phyloP scores from a whole-genome alignment of 2,329 filamentous ascomycete genomes.

The Aureobasidium sp. region DNA sequence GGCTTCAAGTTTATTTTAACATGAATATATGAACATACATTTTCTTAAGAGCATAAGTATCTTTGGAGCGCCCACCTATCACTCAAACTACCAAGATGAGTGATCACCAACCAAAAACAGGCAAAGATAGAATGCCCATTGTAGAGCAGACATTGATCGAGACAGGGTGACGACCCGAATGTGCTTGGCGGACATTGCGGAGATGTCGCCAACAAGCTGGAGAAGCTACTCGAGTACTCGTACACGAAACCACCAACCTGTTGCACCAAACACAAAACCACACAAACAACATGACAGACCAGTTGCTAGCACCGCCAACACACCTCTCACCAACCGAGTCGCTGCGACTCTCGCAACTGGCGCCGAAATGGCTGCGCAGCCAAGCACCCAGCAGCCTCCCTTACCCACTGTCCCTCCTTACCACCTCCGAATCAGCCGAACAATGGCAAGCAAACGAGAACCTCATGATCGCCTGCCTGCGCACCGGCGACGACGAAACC shows the following conservation, averaged over 20 bases:
- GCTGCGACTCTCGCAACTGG: slow-evolving; percentile 43
- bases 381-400: slow-evolving; percentile 33
- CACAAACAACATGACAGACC: slow-evolving; percentile 23
- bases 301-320: slow-evolving; percentile 36
- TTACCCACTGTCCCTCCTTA: slow-evolving; percentile 47
- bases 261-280: not conserved
- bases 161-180: not conserved
- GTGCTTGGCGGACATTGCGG: not conserved
- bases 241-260: not conserved
- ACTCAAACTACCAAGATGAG: too few relatives aligned
- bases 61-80: too few relatives aligned
- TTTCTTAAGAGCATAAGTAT: too few relatives aligned
- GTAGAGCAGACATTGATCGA: not conserved
- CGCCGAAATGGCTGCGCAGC: slow-evolving; percentile 33
- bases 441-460: slow-evolving; percentile 85
- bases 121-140: too few relatives aligned
- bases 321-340: slow-evolving; percentile 33
- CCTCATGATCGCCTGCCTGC: slow-evolving; percentile 73
- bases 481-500: slow-evolving; percentile 72
- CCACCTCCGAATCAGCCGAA: slow-evolving; percentile 62
- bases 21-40: too few relatives aligned
- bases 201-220: slow-evolving; percentile 1
- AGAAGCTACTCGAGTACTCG: slow-evolving; percentile 12
- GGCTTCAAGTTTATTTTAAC: too few relatives aligned
- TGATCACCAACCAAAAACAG: too few relatives aligned